A percentile compares a stretch with the other conserved stretches of the same genome.
These are phyloP conservation scores for Tolypocladium nubicola DNA, from an alignment of 2,329 filamentous ascomycete species.

Conservation along the genomic window DNA sequence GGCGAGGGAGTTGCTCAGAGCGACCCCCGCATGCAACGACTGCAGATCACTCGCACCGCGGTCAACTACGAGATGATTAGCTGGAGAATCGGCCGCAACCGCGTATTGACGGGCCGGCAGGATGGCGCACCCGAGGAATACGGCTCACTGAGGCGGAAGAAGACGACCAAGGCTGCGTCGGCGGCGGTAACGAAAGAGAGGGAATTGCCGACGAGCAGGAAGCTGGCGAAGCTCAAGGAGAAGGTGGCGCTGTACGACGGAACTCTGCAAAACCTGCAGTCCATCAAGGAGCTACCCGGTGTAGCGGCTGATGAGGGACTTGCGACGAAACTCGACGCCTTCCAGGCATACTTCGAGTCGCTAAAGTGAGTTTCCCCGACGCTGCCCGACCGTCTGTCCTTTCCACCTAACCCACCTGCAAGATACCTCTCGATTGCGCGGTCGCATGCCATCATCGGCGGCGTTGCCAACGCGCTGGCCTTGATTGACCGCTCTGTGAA, in stretches of 20 bases:
- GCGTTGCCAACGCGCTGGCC: conserved; percentile 71
- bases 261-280: conserved; percentile 81
- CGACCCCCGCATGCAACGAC: conserved; percentile 78
- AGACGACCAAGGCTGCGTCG: conserved; percentile 21
- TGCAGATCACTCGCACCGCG: conserved; percentile 85
- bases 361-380: conserved; percentile 54
- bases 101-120: conserved; percentile 71
- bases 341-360: conserved; percentile 74
- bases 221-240: conserved; percentile 72
- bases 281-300: conserved; percentile 80
- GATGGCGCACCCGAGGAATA: conserved; percentile 60
- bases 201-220: conserved; percentile 61
- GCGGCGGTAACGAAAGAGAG: conserved; percentile 36
- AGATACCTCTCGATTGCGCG: conserved; percentile 77
- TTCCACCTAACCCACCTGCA: conserved; percentile 4
- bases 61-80: conserved; percentile 91
- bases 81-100: conserved; percentile 89
- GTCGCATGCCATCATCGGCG: conserved; percentile 66
- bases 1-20: conserved; percentile 75
- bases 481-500: conserved; percentile 64
- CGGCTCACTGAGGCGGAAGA: conserved; percentile 40
- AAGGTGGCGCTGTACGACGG: conserved; percentile 85
- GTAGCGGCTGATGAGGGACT: conserved; percentile 76
- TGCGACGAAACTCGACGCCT: conserved; percentile 66
- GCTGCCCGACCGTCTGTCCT: neutral